Evolutionary conservation across 768 basidiomycete genomes (phyloP), one percentile per base, ranked within the genome.

Genomic region (Kwoniella shandongensis): DNA sequence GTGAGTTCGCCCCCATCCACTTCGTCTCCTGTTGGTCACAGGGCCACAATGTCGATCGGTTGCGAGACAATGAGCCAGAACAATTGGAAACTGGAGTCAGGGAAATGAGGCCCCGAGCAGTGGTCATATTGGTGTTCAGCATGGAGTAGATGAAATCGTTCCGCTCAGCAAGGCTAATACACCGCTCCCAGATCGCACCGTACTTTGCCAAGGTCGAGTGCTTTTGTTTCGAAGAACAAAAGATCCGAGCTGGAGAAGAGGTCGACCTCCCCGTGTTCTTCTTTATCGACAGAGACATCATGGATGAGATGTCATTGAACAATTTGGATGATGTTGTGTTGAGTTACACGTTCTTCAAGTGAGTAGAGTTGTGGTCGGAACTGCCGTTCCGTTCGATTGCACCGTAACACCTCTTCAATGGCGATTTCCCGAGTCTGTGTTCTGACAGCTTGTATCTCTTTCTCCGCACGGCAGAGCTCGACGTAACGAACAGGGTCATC

Each of bases 141-240:
- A n/a, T n/a, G n/a, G n/a, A n/a, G n/a, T n/a, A n/a, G n/a, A n/a
- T n/a, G n/a, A n/a, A n/a, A n/a, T n/a, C n/a, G n/a, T n/a, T n/a
- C n/a, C n/a, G n/a, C n/a, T n/a, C n/a, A n/a, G n/a, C n/a, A n/a
- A n/a, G n/a, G 32, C 32, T 32, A 32, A 32, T 6, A 32, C 30
- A 2, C 2, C 44, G 1, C 27, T 18, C 17, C 22, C 70, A 97
- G 94, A 83, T 98, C 65, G 96, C 96, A 8, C 92, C 94, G 0
- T 98, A 98, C 77, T 99, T 99, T 73, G 91, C 93, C 48, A 99
- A 99, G 79, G 91, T 99, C 12, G 96, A 99, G 76, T 99, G 96
- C 66, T 99, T 99, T 80, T 99, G 96, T 78, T 99, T 99, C 66
- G 96, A 99, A 76, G 96, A 99, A 74, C 96, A 99, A 77, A 88